Conservation (phyloP, 495 filamentous ascomycete genomes). For the Cercophora newfieldiana region DNA sequence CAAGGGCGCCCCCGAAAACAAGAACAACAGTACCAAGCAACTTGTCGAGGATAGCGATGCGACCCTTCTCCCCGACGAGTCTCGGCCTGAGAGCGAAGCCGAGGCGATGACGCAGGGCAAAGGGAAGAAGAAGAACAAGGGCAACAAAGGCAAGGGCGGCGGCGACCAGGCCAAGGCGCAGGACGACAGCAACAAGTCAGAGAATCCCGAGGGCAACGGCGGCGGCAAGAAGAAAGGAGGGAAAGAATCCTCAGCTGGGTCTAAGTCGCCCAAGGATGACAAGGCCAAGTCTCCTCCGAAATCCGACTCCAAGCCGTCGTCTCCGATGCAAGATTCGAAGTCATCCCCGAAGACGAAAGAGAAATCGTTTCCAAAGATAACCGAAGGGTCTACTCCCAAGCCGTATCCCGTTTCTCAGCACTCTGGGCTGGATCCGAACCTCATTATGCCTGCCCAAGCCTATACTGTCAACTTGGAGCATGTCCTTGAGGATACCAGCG, state of each 20-base stretch:
- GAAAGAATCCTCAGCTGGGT: background rate
- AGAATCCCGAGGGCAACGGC: background rate
- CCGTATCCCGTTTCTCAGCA: background rate
- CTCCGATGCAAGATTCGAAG: background rate
- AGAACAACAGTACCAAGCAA: background rate
- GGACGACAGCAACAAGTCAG: background rate
- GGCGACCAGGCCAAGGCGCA: background rate
- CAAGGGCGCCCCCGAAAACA: background rate
- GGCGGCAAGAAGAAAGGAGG: background rate
- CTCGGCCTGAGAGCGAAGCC: background rate
- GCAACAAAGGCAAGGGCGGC: background rate
- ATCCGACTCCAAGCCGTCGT: background rate
- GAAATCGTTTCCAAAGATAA: background rate
- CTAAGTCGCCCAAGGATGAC: background rate
- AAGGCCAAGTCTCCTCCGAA: no score
- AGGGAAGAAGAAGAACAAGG: background rate
- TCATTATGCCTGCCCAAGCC: conserved; percentile 38
- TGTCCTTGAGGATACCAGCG: conserved; percentile 35
- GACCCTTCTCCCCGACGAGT: background rate
- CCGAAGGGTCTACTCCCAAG: background rate
- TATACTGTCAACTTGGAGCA: conserved; percentile 47
- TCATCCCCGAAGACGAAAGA: background rate
- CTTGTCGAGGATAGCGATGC: background rate
- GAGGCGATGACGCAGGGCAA: conserved; percentile 2
- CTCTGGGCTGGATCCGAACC: conserved; percentile 22